A percentile compares a stretch with the other conserved stretches of the same genome.
Evolutionary conservation across 192 early-diverging fungal species (phyloP).

Genomic region (Oehlia diaphana): DNA sequence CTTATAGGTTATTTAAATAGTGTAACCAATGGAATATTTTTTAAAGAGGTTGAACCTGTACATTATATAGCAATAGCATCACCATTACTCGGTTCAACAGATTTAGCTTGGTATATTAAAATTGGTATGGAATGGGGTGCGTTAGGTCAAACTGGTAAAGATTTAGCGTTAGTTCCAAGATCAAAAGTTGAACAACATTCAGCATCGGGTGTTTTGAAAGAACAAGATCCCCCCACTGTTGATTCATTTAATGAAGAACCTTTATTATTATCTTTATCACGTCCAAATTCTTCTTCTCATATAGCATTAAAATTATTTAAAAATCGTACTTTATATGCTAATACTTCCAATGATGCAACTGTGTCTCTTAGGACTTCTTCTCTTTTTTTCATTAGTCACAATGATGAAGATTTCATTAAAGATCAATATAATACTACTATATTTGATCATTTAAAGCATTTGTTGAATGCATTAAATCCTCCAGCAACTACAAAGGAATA

Average conservation of each 20-base stretch:
- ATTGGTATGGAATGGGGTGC: constrained; percentile 35
- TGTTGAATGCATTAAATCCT: constrained; percentile 25
- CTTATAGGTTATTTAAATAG: constrained; percentile 43
- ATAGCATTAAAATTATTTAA: constrained; percentile 36
- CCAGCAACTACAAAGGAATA: constrained; percentile 17
- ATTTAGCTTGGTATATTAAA: constrained; percentile 42
- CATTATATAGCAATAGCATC: constrained; percentile 51
- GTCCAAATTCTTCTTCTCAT: constrained; percentile 37
- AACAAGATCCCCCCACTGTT: not conserved
- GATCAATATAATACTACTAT: constrained; percentile 1
- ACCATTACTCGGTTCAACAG: constrained; percentile 45
- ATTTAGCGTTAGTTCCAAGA: constrained; percentile 36
- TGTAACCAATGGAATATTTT: constrained; percentile 46
- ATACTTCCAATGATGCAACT: constrained; percentile 49
- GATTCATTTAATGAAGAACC: constrained; percentile 30
- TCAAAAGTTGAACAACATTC: not conserved
- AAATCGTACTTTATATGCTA: constrained; percentile 47
- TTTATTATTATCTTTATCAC: constrained; percentile 43
- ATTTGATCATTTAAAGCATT: constrained; percentile 29
- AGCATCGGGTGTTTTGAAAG: not conserved
- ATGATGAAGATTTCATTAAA: constrained; percentile 34
- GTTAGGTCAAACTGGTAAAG: constrained; percentile 54
- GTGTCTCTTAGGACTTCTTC: constrained; percentile 41
- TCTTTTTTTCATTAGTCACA: constrained; percentile 30
- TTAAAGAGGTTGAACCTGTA: constrained; percentile 37